Evolutionary conservation across 192 early-diverging fungal species (phyloP).

Genomic region (Chytriomyces sp.): DNA sequence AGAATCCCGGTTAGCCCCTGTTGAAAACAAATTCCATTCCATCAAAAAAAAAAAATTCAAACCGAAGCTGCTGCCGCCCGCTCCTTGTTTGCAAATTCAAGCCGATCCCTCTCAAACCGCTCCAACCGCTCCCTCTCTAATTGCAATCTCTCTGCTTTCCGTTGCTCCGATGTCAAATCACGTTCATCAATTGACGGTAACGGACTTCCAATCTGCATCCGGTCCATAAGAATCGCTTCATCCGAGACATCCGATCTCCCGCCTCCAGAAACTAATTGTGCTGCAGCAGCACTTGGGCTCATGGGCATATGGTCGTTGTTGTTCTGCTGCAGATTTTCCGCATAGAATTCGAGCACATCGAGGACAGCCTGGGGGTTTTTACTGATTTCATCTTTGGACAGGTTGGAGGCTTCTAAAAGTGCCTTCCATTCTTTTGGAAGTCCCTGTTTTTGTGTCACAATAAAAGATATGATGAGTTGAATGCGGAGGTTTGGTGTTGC

Average conservation of each 20-base stretch:
- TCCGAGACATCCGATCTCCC: neutral
- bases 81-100: constrained; percentile 10
- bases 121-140: constrained; percentile 17
- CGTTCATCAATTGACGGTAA: constrained; percentile 3
- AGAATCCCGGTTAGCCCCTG: neutral
- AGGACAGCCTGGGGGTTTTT: constrained; percentile 98
- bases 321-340: constrained; percentile 63
- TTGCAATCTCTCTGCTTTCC: constrained; percentile 60
- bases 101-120: constrained; percentile 26
- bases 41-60: neutral
- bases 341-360: constrained; percentile 97
- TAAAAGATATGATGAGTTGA: neutral
- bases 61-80: constrained; percentile 1
- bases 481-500: neutral
- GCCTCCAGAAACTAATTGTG: neutral
- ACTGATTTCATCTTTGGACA: constrained; percentile 95
- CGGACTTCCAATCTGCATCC: neutral
- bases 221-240: neutral
- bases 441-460: constrained; percentile 57
- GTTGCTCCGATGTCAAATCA: constrained; percentile 31
- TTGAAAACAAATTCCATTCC: neutral
- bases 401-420: constrained; percentile 90
- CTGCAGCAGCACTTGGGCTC: constrained; percentile 15
- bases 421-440: constrained; percentile 94
- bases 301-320: neutral